These are phyloP conservation scores for Hibiscus mutabilis DNA, from an alignment of 345 rosid species.

Conservation along the genomic window DNA sequence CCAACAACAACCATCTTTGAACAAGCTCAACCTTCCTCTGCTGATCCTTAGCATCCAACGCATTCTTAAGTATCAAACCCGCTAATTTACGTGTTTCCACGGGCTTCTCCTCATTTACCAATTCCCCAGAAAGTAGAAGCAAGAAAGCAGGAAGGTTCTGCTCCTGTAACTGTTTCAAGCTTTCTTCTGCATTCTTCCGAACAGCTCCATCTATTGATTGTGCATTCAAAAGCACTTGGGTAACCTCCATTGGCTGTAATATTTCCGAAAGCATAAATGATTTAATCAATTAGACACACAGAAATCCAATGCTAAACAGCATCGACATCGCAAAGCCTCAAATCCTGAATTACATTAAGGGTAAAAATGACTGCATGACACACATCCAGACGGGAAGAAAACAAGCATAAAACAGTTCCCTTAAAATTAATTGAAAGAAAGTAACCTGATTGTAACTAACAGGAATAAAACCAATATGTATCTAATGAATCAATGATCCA, in stretches of 20 bases:
- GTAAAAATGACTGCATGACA: background rate
- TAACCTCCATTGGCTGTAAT: constrained; percentile 43
- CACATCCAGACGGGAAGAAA: background rate
- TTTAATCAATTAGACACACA: background rate
- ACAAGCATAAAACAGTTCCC: background rate
- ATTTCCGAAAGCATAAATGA: constrained; percentile 9
- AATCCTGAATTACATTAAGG: background rate
- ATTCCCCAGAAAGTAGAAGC: constrained; percentile 50
- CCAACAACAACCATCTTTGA: constrained; percentile 64
- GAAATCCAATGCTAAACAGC: background rate
- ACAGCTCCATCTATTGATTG: constrained; percentile 66
- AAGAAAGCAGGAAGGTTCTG: constrained; percentile 61
- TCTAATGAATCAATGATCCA: background rate
- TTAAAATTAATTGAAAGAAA: background rate
- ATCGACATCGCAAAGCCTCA: background rate
- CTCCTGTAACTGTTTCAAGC: constrained; percentile 58
- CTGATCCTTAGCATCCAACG: constrained; percentile 74
- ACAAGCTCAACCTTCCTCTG: constrained; percentile 38
- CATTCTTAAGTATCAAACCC: constrained; percentile 59
- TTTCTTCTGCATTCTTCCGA: constrained; percentile 70
- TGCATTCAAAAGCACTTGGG: constrained; percentile 70
- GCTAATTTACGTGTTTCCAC: constrained; percentile 71
- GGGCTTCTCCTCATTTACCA: constrained; percentile 54
- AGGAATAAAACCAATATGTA: background rate
- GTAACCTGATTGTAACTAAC: background rate